Evolutionary conservation across 75 land plant genomes (phyloP).

Genomic region (Chamaecyparis obtusa): DNA sequence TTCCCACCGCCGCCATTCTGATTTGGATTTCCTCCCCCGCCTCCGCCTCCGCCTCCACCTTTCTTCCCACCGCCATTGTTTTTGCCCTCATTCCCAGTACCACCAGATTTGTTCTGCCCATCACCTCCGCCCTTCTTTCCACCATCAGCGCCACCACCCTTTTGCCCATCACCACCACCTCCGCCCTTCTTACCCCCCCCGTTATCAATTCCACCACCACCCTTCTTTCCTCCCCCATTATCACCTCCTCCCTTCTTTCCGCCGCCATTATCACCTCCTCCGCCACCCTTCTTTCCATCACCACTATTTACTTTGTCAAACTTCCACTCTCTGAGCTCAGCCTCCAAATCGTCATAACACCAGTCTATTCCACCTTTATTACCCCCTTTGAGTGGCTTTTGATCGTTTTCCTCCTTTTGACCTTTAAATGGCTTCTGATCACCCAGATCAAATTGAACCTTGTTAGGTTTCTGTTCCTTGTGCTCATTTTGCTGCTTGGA

Average conservation of each 20-base stretch:
- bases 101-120: slow-evolving; percentile 11
- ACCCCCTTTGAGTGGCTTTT: slow-evolving; percentile 9
- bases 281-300: slow-evolving; percentile 18
- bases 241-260: neutral
- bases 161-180: slow-evolving; percentile 17
- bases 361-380: slow-evolving; percentile 12
- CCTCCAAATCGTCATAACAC: neutral
- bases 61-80: neutral
- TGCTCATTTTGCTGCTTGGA: slow-evolving; percentile 16
- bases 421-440: slow-evolving; percentile 14
- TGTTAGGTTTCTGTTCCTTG: slow-evolving; percentile 19
- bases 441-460: slow-evolving; percentile 19
- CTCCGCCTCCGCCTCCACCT: neutral
- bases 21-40: neutral
- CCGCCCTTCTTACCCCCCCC: neutral
- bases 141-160: slow-evolving; percentile 23
- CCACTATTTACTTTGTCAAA: slow-evolving; percentile 7
- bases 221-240: neutral
- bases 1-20: neutral
- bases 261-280: neutral
- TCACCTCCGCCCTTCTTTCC: slow-evolving; percentile 13
- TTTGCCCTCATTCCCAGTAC: neutral
- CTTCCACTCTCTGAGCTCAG: slow-evolving; percentile 21
- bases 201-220: neutral
- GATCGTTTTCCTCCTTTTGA: slow-evolving; percentile 23